Evolutionary conservation across 1,284 basidiomycete genomes (phyloP).

Genomic region (Xerocomus amazonicus): DNA sequence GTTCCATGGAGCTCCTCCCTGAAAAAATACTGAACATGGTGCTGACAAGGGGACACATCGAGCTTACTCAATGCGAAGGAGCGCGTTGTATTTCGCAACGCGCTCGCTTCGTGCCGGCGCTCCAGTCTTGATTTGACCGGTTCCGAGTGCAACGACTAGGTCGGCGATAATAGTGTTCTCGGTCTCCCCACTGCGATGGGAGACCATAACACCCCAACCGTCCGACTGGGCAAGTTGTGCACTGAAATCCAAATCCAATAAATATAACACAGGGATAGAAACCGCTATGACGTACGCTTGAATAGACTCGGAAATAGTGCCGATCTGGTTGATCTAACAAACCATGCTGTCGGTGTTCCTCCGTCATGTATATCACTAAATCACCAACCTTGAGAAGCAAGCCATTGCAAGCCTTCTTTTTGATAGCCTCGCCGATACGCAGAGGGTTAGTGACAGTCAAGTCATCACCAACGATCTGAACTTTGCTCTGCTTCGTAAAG

Average conservation of each 20-base stretch:
- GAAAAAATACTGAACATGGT: slow-evolving; percentile 17
- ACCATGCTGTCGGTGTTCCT: slow-evolving; percentile 4
- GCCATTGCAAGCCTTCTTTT: slow-evolving; percentile 99
- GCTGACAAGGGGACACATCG: not conserved
- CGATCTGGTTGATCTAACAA: slow-evolving; percentile 90
- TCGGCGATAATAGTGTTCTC: slow-evolving; percentile 98
- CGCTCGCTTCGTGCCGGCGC: slow-evolving; percentile 92
- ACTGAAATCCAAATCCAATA: slow-evolving; percentile 43
- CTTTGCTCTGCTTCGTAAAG: slow-evolving; percentile 74
- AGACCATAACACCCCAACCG: slow-evolving; percentile 99
- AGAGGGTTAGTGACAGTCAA: slow-evolving; percentile 98
- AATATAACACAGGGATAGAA: not conserved
- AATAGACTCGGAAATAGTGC: slow-evolving; percentile 98
- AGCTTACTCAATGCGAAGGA: slow-evolving; percentile 86
- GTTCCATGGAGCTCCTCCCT: slow-evolving; percentile 76
- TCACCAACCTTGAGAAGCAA: slow-evolving; percentile 84
- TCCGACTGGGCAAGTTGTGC: slow-evolving; percentile 96
- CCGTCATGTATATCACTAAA: not conserved
- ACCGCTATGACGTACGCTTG: slow-evolving; percentile 64
- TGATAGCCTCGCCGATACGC: slow-evolving; percentile 98
- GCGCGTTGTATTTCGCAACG: slow-evolving; percentile 90
- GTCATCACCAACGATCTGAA: slow-evolving; percentile 97
- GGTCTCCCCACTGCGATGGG: slow-evolving; percentile 97
- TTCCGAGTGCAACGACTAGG: slow-evolving; percentile 90
- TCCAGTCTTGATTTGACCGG: slow-evolving; percentile 98